Evolutionary conservation across 495 filamentous ascomycete species (phyloP).

Genomic region (Aspergillus indologenus): DNA sequence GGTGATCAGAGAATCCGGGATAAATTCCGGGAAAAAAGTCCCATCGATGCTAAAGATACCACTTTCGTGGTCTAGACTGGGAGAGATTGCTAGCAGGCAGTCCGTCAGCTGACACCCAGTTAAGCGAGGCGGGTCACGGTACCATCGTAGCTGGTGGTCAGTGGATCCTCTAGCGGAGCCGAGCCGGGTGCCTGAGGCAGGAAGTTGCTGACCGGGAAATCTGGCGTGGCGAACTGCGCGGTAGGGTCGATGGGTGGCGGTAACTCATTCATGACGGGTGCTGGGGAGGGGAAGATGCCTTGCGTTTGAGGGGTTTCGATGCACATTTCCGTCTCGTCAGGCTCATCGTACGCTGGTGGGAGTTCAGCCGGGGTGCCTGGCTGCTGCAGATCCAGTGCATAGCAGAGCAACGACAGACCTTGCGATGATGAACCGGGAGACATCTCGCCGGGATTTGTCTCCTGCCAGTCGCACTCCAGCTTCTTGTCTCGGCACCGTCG

Average conservation of each 20-base stretch:
- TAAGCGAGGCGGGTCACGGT: neutral
- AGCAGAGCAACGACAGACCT: constrained; percentile 17
- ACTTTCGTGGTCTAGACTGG: constrained; percentile 31
- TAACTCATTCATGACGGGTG: constrained; percentile 11
- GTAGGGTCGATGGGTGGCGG: constrained; percentile 24
- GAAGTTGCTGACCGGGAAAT: constrained; percentile 28
- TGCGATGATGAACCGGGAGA: constrained; percentile 22
- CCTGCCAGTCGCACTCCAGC: constrained; percentile 43
- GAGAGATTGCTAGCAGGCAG: constrained; percentile 19
- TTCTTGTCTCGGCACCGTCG: constrained; percentile 46
- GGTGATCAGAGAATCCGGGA: constrained; percentile 32
- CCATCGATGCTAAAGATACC: constrained; percentile 34
- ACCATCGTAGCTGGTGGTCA: constrained; percentile 24
- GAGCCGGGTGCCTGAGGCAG: neutral
- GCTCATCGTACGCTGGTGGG: neutral
- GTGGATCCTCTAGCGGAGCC: neutral
- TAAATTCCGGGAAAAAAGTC: constrained; percentile 35
- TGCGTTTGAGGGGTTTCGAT: neutral
- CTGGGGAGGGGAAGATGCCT: neutral
- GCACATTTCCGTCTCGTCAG: neutral
- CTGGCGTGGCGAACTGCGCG: constrained; percentile 13
- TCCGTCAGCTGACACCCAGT: constrained; percentile 2
- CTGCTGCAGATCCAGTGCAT: neutral
- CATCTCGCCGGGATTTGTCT: constrained; percentile 25
- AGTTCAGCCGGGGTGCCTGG: neutral